Base-by-base conservation (phyloP, 306 rosid genomes). In the Casuarina glauca region DNA sequence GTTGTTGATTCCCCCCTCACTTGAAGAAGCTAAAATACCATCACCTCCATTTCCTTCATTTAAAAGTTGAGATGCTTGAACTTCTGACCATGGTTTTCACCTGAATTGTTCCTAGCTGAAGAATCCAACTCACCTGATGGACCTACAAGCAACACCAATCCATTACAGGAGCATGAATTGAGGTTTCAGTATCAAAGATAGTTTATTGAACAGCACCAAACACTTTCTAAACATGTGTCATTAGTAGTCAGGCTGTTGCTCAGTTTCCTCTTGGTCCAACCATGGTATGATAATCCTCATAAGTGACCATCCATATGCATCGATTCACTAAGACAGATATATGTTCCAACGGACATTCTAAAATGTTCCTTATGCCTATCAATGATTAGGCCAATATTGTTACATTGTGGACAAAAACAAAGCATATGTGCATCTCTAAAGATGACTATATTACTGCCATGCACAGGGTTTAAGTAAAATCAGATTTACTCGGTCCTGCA, bases 111-210 rank as follows among this genome's bases (percentile, higher is more conserved):
- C 76, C 76, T 85, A 77, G 45, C 41, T 43, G 82, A 69, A 63
- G 66, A 39, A 36, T 78, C 80, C 66, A 70, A 73, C 75, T 83
- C 86, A 75, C 54, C 61, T 16, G 78, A 67, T 73, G 78, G 77
- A 81, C 82, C 98, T 92, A 86, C 76, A 73, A 35, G 76, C 70
- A 84, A 80, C 80, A 87, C 32, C 72, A 80, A 80, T 50, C 39
- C 41, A 12, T 66, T 66, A 66, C 49, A 6, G 7, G 70, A 66
- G 70, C 12, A 39, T 41, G 46, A 66, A 41, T 66, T 66, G 35
- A 20, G 15, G 6, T 16, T 17, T 41, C 41, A 17, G 41, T 17
- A 66, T 66, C 46, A 42, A 38, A 64, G 20, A 2, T 16, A 64
- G 3, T 41, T 39, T 17, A 64, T 64, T 2, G 26, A 64, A 11